These are phyloP conservation scores for Magnaporthiopsis incrustans DNA, from an alignment of 2,329 filamentous ascomycete genomes.

Conservation along the genomic window DNA sequence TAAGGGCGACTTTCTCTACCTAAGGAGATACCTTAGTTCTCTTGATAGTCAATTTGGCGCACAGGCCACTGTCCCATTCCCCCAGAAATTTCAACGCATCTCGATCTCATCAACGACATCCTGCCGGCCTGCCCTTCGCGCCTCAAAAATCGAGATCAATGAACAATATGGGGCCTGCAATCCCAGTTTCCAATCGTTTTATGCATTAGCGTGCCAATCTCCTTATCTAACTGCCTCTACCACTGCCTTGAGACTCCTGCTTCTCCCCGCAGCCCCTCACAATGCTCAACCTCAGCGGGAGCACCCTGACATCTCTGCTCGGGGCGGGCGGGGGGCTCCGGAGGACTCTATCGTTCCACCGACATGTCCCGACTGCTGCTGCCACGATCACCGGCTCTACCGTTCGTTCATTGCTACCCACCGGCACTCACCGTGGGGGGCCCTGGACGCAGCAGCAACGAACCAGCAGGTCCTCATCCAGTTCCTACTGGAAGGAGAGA, in stretches of 20 bases:
- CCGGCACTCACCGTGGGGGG: background rate
- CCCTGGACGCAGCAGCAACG: background rate
- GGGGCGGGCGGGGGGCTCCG: too few species aligned
- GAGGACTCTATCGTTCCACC: background rate
- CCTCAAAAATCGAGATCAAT: background rate
- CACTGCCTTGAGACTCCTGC: background rate
- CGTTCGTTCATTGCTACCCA: background rate
- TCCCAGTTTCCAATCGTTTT: background rate
- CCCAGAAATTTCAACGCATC: background rate
- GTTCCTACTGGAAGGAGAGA: constrained; percentile 69
- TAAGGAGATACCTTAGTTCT: too few species aligned
- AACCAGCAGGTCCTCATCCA: constrained; percentile 45
- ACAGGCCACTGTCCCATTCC: background rate
- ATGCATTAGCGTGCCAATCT: background rate
- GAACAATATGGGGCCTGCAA: background rate
- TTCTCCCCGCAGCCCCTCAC: background rate
- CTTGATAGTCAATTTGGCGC: background rate
- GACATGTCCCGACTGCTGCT: background rate
- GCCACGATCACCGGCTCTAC: background rate
- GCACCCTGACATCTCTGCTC: background rate
- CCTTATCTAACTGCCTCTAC: too few species aligned
- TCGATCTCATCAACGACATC: background rate
- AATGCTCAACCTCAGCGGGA: background rate
- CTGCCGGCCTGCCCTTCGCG: background rate
- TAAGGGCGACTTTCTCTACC: background rate